Percentiles rank a stretch among this genome's conserved stretches.
These are phyloP conservation scores for Mrakia gelida DNA, from an alignment of 768 basidiomycete species.

Conservation along the genomic window DNA sequence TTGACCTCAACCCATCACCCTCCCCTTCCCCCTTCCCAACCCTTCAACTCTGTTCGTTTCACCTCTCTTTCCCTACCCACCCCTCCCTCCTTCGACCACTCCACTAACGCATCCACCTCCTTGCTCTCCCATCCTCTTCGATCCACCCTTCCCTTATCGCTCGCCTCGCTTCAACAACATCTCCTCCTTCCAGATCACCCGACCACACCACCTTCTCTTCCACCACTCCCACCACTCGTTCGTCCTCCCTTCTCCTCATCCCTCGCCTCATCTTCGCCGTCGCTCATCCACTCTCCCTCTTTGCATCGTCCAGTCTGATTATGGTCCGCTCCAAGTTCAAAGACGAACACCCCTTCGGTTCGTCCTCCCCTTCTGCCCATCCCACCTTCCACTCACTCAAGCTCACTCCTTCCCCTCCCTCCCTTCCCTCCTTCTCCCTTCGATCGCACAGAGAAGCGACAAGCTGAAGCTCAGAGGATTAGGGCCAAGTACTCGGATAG, in stretches of 20 bases:
- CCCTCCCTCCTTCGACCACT: background rate
- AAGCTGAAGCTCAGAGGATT: slow-evolving; percentile 97
- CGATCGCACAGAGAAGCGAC: slow-evolving; percentile 78
- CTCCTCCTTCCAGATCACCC: background rate
- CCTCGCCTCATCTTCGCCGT: too few relatives aligned
- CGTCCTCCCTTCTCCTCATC: background rate
- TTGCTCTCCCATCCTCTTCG: background rate
- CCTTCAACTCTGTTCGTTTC: background rate
- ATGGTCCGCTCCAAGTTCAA: slow-evolving; percentile 48
- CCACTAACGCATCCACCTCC: background rate
- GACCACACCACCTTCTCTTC: background rate
- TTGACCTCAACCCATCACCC: background rate
- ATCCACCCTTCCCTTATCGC: background rate
- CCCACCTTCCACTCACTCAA: background rate
- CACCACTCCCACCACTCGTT: too few relatives aligned
- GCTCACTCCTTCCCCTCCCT: background rate
- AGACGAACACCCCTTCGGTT: slow-evolving; percentile 98
- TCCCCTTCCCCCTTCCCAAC: background rate
- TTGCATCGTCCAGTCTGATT: background rate
- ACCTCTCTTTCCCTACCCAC: background rate
- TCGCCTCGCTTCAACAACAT: background rate
- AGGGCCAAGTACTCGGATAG: slow-evolving; percentile 87
- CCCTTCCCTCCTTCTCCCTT: background rate
- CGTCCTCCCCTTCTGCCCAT: slow-evolving; percentile 40
- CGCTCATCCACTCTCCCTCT: background rate